Percentiles rank a stretch among this genome's conserved stretches.
Conservation (phyloP, 495 filamentous ascomycete species). For the Symbiotaphrina buchneri region DNA sequence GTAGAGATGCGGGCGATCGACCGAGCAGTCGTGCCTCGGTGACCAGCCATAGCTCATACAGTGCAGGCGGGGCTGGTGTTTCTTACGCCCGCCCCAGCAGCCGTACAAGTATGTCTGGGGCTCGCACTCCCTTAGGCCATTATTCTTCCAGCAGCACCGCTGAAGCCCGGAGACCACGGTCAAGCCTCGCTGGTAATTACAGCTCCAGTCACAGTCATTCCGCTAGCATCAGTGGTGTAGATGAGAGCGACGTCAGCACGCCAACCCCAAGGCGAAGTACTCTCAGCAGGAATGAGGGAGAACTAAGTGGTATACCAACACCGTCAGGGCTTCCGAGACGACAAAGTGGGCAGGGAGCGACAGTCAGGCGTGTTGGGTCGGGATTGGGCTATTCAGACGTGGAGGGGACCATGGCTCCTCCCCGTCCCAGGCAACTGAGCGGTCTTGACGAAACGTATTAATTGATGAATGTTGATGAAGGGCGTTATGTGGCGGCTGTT, state of each 20-base stretch:
- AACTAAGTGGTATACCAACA: slow-evolving; percentile 14
- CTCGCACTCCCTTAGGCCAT: slow-evolving; percentile 39
- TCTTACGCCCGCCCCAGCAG: slow-evolving; percentile 29
- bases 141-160: slow-evolving; percentile 19
- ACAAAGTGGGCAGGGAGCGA: slow-evolving; percentile 11
- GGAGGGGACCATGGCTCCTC: slow-evolving; percentile 29
- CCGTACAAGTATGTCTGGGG: slow-evolving; percentile 39
- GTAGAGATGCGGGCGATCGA: slow-evolving; percentile 15
- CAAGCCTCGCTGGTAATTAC: slow-evolving; percentile 20
- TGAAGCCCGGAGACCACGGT: slow-evolving; percentile 22
- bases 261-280: slow-evolving; percentile 15
- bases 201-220: slow-evolving; percentile 8
- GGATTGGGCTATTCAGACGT: slow-evolving; percentile 20
- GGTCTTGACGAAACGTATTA: slow-evolving; percentile 50
- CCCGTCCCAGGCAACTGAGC: slow-evolving; percentile 23
- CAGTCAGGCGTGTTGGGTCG: slow-evolving; percentile 24
- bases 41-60: slow-evolving; percentile 22
- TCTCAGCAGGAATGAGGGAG: slow-evolving; percentile 5
- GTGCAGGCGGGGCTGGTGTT: slow-evolving; percentile 14
- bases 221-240: slow-evolving; percentile 8
- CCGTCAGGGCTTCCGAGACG: slow-evolving; percentile 11
- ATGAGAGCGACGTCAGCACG: slow-evolving; percentile 18
- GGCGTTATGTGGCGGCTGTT: not conserved
- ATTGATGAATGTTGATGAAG: not conserved
- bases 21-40: slow-evolving; percentile 39